Conservation (phyloP, 1,139 yeast genomes). For the Yamadazyma dushanensis region DNA sequence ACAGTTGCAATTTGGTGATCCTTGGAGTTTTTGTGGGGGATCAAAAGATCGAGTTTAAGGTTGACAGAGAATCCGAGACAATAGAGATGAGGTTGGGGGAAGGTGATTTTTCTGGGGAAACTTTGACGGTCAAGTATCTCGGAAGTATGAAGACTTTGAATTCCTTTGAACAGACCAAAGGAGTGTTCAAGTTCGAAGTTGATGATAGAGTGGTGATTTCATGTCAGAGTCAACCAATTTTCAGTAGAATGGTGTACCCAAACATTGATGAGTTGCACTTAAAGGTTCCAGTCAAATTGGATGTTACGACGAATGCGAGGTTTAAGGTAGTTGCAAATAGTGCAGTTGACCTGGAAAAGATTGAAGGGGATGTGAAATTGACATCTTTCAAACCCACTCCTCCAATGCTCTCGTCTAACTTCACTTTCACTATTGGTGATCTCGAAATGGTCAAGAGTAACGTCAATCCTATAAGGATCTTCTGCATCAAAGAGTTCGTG, state of each 20-base stretch:
- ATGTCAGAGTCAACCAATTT: conserved; percentile 71
- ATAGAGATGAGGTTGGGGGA: conserved; percentile 7
- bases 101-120: conserved; percentile 1
- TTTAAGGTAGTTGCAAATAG: conserved; percentile 54
- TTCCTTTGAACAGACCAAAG: conserved; percentile 60
- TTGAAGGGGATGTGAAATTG: conserved; percentile 23
- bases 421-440: conserved; percentile 69
- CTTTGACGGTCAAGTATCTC: conserved; percentile 31
- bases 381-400: conserved; percentile 54
- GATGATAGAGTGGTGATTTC: conserved; percentile 57
- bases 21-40: conserved; percentile 13
- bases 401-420: conserved; percentile 58
- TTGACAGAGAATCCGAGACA: conserved; percentile 6
- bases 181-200: conserved; percentile 64
- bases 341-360: conserved; percentile 24
- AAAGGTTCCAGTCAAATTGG: conserved; percentile 52
- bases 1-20: conserved; percentile 14
- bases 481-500: conserved; percentile 50
- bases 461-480: conserved; percentile 49
- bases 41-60: conserved; percentile 7
- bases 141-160: conserved; percentile 58
- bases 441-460: conserved; percentile 49
- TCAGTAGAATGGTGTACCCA: conserved; percentile 62
- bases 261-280: conserved; percentile 61
- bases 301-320: conserved; percentile 42